Evolutionary conservation across 257 asterid genomes (phyloP).

Genomic region (Solanum pinnatisectum): DNA sequence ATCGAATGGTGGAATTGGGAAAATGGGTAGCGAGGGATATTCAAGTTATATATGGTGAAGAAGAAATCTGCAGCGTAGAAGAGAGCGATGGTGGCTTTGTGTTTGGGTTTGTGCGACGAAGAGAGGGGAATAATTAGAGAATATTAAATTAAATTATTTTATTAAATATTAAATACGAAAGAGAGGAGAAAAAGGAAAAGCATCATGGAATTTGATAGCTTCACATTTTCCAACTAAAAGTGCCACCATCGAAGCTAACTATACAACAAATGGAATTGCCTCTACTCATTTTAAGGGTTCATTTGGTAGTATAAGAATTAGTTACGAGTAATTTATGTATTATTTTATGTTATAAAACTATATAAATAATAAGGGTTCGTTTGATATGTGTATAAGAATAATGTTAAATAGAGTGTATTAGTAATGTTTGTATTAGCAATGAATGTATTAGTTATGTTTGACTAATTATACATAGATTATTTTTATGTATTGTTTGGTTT

Average conservation of each 20-base stretch:
- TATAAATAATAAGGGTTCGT: not conserved
- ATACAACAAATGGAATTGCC: not conserved
- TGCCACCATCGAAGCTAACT: not conserved
- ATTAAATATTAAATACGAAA: not conserved
- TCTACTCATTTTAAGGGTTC: not conserved
- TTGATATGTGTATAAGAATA: too few relatives aligned
- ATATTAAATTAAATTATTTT: too few relatives aligned
- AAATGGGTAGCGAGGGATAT: not conserved
- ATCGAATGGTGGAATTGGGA: not conserved
- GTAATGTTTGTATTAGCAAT: too few relatives aligned
- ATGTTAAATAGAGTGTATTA: too few relatives aligned
- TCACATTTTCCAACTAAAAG: not conserved
- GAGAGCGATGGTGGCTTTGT: slow-evolving; percentile 3
- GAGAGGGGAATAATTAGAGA: not conserved
- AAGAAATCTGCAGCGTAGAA: slow-evolving; percentile 4
- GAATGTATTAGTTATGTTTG: too few relatives aligned
- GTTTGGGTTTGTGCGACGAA: not conserved
- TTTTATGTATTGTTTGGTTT: too few relatives aligned
- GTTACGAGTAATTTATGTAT: not conserved
- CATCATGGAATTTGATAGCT: not conserved
- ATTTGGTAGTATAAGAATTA: not conserved
- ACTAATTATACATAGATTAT: too few relatives aligned
- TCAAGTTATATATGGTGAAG: not conserved
- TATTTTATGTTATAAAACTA: too few relatives aligned
- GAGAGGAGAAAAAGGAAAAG: not conserved